These are phyloP conservation scores for Dendryphion nanum DNA, from an alignment of 2,329 filamentous ascomycete genomes.

Conservation along the genomic window DNA sequence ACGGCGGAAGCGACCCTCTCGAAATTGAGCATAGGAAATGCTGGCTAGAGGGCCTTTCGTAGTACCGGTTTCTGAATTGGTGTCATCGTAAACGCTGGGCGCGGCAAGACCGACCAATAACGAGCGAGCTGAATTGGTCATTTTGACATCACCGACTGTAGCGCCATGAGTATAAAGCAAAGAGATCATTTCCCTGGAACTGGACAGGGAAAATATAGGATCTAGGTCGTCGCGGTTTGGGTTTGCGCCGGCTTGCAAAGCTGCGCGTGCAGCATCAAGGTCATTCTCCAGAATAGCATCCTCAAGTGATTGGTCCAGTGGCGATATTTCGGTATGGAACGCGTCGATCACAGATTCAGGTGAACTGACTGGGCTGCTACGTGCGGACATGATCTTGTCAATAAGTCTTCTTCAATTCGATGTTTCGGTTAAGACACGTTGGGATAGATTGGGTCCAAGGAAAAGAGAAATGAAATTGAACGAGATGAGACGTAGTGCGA, in stretches of 20 bases:
- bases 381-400: too few species aligned
- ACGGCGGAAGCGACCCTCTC: neutral
- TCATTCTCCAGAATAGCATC: neutral
- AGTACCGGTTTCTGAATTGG: neutral
- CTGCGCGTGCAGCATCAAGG: neutral
- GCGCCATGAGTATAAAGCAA: neutral
- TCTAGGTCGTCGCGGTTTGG: neutral
- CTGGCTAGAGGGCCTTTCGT: neutral
- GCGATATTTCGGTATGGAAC: too few species aligned
- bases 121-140: neutral
- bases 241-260: neutral
- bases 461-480: too few species aligned
- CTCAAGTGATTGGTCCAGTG: neutral
- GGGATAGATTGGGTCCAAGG: too few species aligned
- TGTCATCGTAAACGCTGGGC: neutral
- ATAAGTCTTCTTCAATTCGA: too few species aligned
- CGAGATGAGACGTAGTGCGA: too few species aligned
- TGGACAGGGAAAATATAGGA: neutral
- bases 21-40: slow-evolving; percentile 1
- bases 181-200: neutral
- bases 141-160: neutral
- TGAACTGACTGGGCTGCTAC: too few species aligned
- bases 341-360: too few species aligned
- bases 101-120: neutral
- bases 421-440: too few species aligned